These are phyloP conservation scores for Chamaecyparis obtusa DNA, from an alignment of 75 land plant species.

Conservation along the genomic window DNA sequence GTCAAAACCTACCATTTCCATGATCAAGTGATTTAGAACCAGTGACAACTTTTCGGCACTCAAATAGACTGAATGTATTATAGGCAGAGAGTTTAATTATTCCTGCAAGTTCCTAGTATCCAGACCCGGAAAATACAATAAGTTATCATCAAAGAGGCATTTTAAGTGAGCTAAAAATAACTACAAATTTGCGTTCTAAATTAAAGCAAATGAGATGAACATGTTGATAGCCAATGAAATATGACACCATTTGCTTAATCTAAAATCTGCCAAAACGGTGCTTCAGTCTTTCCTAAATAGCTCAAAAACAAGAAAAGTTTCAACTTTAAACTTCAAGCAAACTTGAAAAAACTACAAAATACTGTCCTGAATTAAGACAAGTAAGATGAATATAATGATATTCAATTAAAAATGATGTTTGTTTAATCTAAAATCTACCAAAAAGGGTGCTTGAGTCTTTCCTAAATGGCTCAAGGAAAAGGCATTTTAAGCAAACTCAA, in stretches of 20 bases:
- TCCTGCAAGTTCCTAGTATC: constrained; percentile 83
- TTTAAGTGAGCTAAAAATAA: not conserved
- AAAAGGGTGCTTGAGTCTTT: not conserved
- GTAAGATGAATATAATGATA: too few species aligned
- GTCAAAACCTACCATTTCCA: constrained; percentile 62
- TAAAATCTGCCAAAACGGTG: not conserved
- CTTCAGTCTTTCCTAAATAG: not conserved
- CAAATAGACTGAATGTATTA: constrained; percentile 93
- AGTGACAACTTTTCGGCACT: constrained; percentile 79
- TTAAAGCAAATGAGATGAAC: not conserved
- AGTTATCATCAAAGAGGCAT: not conserved
- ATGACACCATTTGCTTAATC: not conserved
- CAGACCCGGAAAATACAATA: not conserved
- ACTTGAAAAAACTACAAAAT: too few species aligned
- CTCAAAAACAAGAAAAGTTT: not conserved
- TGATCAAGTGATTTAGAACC: constrained; percentile 77
- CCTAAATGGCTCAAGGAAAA: not conserved
- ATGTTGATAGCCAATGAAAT: constrained; percentile 2
- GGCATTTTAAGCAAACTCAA: not conserved
- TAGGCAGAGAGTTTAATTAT: constrained; percentile 83
- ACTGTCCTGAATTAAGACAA: too few species aligned
- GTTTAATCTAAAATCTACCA: too few species aligned
- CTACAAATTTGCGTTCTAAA: not conserved
- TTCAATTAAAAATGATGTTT: too few species aligned
- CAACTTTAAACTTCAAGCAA: too few species aligned